Percentiles rank a stretch among this genome's conserved stretches.
phyloP scores from a whole-genome alignment of 164 flowering plant genomes.

The Nymphaea colorata region DNA sequence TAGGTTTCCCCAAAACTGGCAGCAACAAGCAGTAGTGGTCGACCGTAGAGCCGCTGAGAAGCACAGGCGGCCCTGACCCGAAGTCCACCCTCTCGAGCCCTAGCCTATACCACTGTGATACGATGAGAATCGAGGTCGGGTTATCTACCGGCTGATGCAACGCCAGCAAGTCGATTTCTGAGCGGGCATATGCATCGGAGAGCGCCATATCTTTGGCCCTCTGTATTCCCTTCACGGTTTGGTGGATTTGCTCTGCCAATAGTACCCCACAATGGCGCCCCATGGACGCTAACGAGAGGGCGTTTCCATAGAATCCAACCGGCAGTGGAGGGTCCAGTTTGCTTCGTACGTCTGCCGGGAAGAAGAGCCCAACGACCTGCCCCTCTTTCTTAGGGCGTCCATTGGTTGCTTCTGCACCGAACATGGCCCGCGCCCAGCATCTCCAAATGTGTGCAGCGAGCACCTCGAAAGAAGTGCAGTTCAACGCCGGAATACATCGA shows the following conservation, averaged over 20 bases:
- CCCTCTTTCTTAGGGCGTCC: constrained; percentile 19
- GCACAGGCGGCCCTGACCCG: constrained; percentile 55
- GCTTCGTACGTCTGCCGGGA: constrained; percentile 42
- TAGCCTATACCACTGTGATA: constrained; percentile 70
- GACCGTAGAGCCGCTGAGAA: constrained; percentile 38
- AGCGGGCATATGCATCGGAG: constrained; percentile 28
- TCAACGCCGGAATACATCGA: constrained; percentile 7
- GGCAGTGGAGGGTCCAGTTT: constrained; percentile 52
- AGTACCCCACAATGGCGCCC: neutral
- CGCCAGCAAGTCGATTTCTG: constrained; percentile 19
- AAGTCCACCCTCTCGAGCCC: constrained; percentile 67
- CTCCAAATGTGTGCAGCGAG: constrained; percentile 65
- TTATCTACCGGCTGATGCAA: constrained; percentile 22
- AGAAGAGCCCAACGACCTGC: constrained; percentile 36
- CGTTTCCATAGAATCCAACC: constrained; percentile 66
- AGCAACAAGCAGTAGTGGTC: constrained; percentile 51
- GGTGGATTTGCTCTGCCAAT: neutral
- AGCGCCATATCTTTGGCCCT: constrained; percentile 43
- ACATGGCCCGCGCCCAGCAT: constrained; percentile 48
- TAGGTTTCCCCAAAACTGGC: constrained; percentile 32
- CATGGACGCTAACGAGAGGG: constrained; percentile 53
- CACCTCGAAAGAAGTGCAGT: constrained; percentile 51
- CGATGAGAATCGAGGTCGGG: constrained; percentile 49
- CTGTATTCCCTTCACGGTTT: constrained; percentile 18
- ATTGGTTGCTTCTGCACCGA: too few relatives aligned